Conservation (phyloP, 2,329 filamentous ascomycete species). For the Ascochyta pisi region DNA sequence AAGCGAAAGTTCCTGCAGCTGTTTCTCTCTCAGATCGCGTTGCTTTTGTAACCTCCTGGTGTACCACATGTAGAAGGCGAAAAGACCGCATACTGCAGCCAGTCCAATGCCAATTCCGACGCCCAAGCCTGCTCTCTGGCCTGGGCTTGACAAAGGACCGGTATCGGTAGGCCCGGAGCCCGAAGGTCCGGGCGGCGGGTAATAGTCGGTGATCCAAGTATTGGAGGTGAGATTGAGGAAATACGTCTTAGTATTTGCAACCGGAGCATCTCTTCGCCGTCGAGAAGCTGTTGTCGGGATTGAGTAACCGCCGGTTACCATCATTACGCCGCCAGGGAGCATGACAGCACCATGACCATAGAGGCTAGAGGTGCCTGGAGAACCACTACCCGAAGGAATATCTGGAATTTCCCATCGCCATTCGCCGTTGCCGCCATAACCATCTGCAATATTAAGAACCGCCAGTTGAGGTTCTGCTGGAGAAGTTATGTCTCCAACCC, state of each 20-base stretch:
- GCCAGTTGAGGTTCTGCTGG: slow-evolving; percentile 83
- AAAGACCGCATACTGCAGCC: slow-evolving; percentile 50
- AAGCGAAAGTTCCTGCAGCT: slow-evolving; percentile 61
- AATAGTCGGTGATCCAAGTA: slow-evolving; percentile 65
- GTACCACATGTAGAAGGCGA: slow-evolving; percentile 58
- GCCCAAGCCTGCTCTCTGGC: slow-evolving; percentile 55
- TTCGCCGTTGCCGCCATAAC: slow-evolving; percentile 67
- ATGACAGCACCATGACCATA: slow-evolving; percentile 69
- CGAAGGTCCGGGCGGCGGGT: slow-evolving; percentile 50
- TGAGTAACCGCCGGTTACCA: slow-evolving; percentile 65
- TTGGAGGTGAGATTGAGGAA: slow-evolving; percentile 69
- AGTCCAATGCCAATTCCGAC: slow-evolving; percentile 55
- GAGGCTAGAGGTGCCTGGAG: slow-evolving; percentile 56
- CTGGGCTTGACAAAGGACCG: slow-evolving; percentile 51
- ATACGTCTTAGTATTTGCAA: slow-evolving; percentile 56
- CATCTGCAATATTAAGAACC: slow-evolving; percentile 75
- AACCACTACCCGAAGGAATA: slow-evolving; percentile 52
- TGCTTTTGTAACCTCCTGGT: slow-evolving; percentile 49
- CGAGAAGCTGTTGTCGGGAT: slow-evolving; percentile 53
- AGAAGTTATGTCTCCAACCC: slow-evolving; percentile 81
- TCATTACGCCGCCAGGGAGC: slow-evolving; percentile 67
- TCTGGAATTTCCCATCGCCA: slow-evolving; percentile 75
- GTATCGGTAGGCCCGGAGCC: slow-evolving; percentile 19
- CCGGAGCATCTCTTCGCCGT: slow-evolving; percentile 45
- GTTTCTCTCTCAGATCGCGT: slow-evolving; percentile 59